Conservation (phyloP, 2,329 filamentous ascomycete genomes). For the Aurifilum marmelostoma region DNA sequence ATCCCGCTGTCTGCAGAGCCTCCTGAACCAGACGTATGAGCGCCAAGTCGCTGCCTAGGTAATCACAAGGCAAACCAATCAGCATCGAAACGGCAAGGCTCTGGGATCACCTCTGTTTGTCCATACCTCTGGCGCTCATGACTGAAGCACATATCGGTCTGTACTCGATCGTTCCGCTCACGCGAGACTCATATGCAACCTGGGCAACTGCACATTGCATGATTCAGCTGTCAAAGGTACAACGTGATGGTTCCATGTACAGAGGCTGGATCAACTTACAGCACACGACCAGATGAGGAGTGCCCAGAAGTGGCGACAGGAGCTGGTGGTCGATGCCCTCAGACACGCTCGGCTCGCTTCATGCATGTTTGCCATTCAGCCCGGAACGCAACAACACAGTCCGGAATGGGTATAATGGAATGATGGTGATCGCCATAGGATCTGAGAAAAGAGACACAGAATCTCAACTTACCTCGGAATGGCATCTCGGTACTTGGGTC, state of each 20-base stretch:
- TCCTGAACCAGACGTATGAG: conserved; percentile 21
- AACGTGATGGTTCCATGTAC: no score
- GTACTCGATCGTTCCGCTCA: conserved; percentile 22
- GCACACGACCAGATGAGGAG: conserved; percentile 22
- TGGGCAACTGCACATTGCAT: conserved; percentile 11
- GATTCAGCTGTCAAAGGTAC: background rate
- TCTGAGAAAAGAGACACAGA: no score
- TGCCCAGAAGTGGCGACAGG: conserved; percentile 22
- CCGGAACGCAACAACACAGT: background rate
- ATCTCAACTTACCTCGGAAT: conserved; percentile 16
- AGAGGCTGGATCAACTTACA: conserved; percentile 13
- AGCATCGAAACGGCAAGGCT: background rate
- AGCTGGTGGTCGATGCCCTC: conserved; percentile 18
- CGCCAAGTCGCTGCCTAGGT: conserved; percentile 19
- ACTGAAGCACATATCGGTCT: conserved; percentile 21
- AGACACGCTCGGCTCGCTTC: conserved; percentile 14
- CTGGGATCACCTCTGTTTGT: background rate
- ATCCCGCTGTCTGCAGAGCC: conserved; percentile 14
- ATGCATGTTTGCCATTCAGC: background rate
- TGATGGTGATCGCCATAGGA: background rate
- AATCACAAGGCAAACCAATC: background rate
- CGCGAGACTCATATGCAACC: conserved; percentile 23
- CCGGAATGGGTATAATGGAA: background rate
- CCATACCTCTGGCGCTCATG: conserved; percentile 25
- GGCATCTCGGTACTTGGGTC: conserved; percentile 16